phyloP scores from a whole-genome alignment of 306 rosid species.

The Echinosophora koreensis region DNA sequence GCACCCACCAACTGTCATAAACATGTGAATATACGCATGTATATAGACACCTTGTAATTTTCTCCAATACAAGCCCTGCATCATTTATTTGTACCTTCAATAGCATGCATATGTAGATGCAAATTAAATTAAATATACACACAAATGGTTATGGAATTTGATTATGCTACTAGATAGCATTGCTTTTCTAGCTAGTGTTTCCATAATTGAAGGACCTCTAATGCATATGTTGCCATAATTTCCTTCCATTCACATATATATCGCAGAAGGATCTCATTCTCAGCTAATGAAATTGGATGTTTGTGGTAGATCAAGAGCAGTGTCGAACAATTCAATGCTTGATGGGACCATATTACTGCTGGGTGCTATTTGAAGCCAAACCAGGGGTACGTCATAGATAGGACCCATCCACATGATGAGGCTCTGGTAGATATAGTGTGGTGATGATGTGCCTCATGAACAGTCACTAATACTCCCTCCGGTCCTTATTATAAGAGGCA shows the following conservation, averaged over 20 bases:
- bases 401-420: conserved; percentile 46
- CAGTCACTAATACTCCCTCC: conserved; percentile 43
- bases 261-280: conserved; percentile 2
- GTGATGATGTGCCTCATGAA: conserved; percentile 34
- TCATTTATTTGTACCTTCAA: conserved; percentile 41
- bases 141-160: conserved; percentile 34
- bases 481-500: no score
- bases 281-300: conserved; percentile 38
- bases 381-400: conserved; percentile 47
- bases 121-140: conserved; percentile 35
- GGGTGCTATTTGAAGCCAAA: conserved; percentile 43
- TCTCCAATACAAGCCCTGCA: conserved; percentile 24
- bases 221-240: conserved; percentile 39
- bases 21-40: conserved; percentile 19
- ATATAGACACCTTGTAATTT: conserved; percentile 12
- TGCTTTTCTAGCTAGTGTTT: conserved; percentile 45
- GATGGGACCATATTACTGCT: conserved; percentile 43
- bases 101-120: conserved; percentile 43
- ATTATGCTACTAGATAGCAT: conserved; percentile 24
- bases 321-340: conserved; percentile 36
- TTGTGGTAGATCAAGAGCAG: conserved; percentile 36
- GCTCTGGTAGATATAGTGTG: conserved; percentile 25
- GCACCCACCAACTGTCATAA: conserved; percentile 25
- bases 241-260: conserved; percentile 32
- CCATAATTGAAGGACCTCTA: conserved; percentile 45